A percentile compares a stretch with the other conserved stretches of the same genome.
Conservation (phyloP, 495 filamentous ascomycete species). For the Astrothelium subdiscretum region DNA sequence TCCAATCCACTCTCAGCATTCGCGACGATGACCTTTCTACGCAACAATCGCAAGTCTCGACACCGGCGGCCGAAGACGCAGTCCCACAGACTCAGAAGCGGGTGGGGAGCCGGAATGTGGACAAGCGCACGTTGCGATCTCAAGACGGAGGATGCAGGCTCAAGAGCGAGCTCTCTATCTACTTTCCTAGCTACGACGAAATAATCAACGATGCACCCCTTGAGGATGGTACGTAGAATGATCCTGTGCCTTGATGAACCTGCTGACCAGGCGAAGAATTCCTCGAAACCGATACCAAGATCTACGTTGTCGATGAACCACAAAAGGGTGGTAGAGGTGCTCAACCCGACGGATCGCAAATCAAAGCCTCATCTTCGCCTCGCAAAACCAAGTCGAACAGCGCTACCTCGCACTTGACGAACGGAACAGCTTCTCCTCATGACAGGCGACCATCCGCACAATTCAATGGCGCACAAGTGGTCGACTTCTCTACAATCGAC, state of each 20-base stretch:
- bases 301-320: conserved; percentile 41
- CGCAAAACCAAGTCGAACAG: conserved; percentile 19
- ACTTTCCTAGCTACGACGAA: conserved; percentile 86
- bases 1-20: conserved; percentile 14
- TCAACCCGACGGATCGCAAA: conserved; percentile 2
- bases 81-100: background rate
- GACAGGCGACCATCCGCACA: conserved; percentile 27
- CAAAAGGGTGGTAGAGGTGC: conserved; percentile 19
- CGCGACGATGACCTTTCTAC: conserved; percentile 19
- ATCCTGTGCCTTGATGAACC: background rate
- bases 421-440: background rate
- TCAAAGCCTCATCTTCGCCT: conserved; percentile 7
- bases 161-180: conserved; percentile 78
- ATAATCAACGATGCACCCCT: conserved; percentile 71
- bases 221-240: conserved; percentile 51
- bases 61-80: background rate
- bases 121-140: conserved; percentile 31
- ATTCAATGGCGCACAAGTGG: conserved; percentile 38
- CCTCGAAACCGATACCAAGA: conserved; percentile 48
- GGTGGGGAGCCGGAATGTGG: conserved; percentile 11
- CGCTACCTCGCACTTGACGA: background rate
- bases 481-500: conserved; percentile 46
- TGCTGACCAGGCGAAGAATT: conserved; percentile 34
- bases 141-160: conserved; percentile 44
- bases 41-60: conserved; percentile 2